Base-by-base conservation (phyloP, 2,329 filamentous ascomycete species). In the Incumbomyces delicatus region DNA sequence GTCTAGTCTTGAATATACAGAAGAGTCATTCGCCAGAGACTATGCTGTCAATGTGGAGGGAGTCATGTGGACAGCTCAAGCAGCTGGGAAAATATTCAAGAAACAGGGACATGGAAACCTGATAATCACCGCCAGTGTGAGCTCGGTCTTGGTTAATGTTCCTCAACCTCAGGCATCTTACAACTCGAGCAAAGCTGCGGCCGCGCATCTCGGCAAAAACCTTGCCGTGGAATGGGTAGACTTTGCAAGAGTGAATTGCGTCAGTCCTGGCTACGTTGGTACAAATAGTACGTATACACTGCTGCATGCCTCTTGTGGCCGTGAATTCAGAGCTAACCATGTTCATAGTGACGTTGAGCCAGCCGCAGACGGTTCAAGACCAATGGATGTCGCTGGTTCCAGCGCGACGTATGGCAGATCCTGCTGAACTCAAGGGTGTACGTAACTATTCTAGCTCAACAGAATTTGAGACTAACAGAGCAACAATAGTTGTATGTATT, bases 1-100 rank as follows among this genome's bases (percentile, higher is more conserved):
- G 8, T 4, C 8, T 89, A 66, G 80, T 83, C 59, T 77, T 83
- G 4, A 75, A 57, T 80, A 78, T 0, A 84, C 83, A 64, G 22
- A 27, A 27, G 22, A 27, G 22, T 27, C 22, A 5, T 27, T 66
- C 31, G 57, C 70, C 7, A 81, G 85, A 52, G 56, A 10, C 8
- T 27, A 27, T 27, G 4, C 22, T 27, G 22, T 27, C 8, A 27
- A 27, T 27, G 22, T 27, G 4, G 22, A 27, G 8, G 22, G 22
- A 5, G 22, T 27, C 5, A 27, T 27, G 22, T 27, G 22, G 22
- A 27, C 22, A 27, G 22, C 22, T 4, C 22, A 27, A 8, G 22
- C 22, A 5, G 22, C 22, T 4, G 69, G 69, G 13, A 64, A 67
- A 33, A 57, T 70, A 4, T 72, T 73, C 58, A 57, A 64, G 27